A percentile compares a stretch with the other conserved stretches of the same genome.
Evolutionary conservation across 2,329 filamentous ascomycete genomes (phyloP).

Genomic region (Sarocladium oryzae): DNA sequence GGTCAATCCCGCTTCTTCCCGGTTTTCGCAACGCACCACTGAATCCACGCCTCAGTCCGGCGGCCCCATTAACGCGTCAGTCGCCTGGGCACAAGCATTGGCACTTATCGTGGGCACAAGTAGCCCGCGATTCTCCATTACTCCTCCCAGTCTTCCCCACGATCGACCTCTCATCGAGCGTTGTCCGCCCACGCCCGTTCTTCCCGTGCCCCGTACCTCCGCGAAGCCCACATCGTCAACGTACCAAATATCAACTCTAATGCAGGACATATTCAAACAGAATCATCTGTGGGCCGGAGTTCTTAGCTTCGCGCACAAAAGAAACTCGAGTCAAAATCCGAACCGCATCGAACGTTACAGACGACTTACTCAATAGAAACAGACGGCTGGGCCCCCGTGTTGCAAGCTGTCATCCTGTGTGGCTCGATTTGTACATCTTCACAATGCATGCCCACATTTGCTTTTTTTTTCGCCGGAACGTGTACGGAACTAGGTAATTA

Average conservation of each 20-base stretch:
- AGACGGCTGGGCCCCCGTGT: not conserved
- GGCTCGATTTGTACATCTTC: not conserved
- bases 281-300: not conserved
- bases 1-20: constrained; percentile 3
- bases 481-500: too few species aligned
- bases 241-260: not conserved
- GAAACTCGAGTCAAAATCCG: not conserved
- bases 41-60: not conserved
- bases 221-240: constrained; percentile 4
- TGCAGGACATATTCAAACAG: too few species aligned
- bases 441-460: not conserved
- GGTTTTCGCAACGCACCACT: not conserved
- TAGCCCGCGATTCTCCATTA: not conserved
- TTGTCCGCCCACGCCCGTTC: constrained; percentile 3
- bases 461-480: too few species aligned
- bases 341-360: not conserved
- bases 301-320: constrained; percentile 7
- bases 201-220: constrained; percentile 1
- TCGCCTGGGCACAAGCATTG: too few species aligned
- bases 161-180: constrained; percentile 9
- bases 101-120: not conserved
- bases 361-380: constrained; percentile 1
- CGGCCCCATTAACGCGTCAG: constrained; percentile 5
- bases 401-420: not conserved
- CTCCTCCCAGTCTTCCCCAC: not conserved